Base-by-base conservation (phyloP, 225 moss, liverwort and hornwort genomes). In the Polytrichum formosum region DNA sequence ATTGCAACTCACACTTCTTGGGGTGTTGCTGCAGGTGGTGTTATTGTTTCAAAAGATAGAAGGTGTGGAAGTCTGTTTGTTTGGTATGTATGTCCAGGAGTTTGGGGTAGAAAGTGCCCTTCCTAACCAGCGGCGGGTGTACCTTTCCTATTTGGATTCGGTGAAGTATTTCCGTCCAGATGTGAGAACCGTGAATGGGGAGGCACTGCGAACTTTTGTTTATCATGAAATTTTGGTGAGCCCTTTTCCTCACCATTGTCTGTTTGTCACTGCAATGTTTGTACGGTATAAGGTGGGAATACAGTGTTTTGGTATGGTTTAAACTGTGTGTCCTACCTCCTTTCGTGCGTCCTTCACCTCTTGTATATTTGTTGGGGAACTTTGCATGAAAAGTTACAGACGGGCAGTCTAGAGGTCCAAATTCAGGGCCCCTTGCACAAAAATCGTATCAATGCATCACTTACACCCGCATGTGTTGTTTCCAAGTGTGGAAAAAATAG, bases 61-160 rank as follows among this genome's bases (percentile, higher is more conserved):
- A 80, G 97, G 97, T 65, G 97, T 97, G 75, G 97, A 97, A 77
- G 97, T 97, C 65, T 97, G 97, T 76, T 81, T 97, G 17, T 97
- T 94, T 66, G 97, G 97, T 71, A 97, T 97, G 97, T 97, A 97
- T 80, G 97, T 97, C 25, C 97, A 97, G 89, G 97, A 97, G 85
- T 97, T 97, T 84, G 97, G 97, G 63, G 90, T 88, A 31, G 97
- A 97, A 31, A 85, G 94, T 78, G 83, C 92, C 72, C 92, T 84
- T 71, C 97, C 97, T 71, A 97, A 97, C 72, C 97, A 97, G 74
- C 89, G 97, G 70, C 94, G 97, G 73, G 94, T 97, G 56, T 97
- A 97, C 81, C 79, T 97, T 66, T 97, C 97, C 23, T 97, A 97
- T 72, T 63, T 97, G 67, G 97, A 97, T 77, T 97, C 97, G 74